These are phyloP conservation scores for Mycosarcoma mackinlayi DNA, from an alignment of 1,284 basidiomycete genomes.

Conservation along the genomic window DNA sequence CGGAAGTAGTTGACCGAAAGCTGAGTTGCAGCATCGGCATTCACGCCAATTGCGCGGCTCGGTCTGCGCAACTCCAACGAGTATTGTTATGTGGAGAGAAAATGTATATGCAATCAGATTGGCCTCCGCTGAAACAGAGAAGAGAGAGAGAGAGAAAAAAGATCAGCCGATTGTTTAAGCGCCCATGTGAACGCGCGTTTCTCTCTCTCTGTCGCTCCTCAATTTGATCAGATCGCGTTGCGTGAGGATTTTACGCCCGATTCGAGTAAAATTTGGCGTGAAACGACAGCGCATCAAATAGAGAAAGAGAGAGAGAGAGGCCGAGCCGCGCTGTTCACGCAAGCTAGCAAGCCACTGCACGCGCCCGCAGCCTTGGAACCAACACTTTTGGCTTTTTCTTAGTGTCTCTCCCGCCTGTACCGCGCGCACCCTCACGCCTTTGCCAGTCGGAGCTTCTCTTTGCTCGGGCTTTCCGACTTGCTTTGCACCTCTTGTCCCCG, in stretches of 20 bases:
- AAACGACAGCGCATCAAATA: constrained; percentile 15
- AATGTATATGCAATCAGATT: too few relatives aligned
- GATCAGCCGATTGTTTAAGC: constrained; percentile 1
- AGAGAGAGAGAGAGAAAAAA: too few relatives aligned
- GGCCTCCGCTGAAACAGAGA: too few relatives aligned
- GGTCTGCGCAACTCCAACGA: too few relatives aligned
- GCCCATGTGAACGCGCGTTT: not conserved
- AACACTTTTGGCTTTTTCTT: constrained; percentile 10
- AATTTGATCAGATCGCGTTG: not conserved
- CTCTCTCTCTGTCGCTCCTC: constrained; percentile 3
- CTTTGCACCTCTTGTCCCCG: too few relatives aligned
- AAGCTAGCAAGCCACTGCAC: not conserved
- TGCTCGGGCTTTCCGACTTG: too few relatives aligned
- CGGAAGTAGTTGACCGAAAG: too few relatives aligned
- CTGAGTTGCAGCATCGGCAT: not conserved
- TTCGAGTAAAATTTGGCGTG: not conserved
- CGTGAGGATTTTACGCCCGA: too few relatives aligned
- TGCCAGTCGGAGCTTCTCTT: too few relatives aligned
- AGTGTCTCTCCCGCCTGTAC: not conserved
- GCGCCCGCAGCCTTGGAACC: constrained; percentile 5
- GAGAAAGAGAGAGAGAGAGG: too few relatives aligned
- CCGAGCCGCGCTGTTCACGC: not conserved
- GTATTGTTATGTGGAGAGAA: constrained; percentile 18
- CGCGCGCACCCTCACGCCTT: not conserved
- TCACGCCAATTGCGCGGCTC: too few relatives aligned